These are phyloP conservation scores for Polychaeton citri DNA, from an alignment of 2,329 filamentous ascomycete genomes.

Conservation along the genomic window DNA sequence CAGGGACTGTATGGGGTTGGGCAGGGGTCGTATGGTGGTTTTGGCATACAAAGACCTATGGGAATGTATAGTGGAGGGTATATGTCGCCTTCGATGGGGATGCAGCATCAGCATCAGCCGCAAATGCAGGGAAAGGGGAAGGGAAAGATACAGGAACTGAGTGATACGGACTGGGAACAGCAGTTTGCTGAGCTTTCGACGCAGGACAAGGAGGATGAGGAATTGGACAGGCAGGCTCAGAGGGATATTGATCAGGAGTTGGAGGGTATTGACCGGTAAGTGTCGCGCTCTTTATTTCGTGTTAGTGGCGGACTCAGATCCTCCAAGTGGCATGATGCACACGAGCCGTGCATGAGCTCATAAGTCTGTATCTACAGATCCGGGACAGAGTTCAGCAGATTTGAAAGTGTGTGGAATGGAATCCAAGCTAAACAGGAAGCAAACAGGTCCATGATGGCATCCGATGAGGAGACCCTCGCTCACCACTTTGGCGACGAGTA, in stretches of 20 bases:
- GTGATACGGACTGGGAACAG: slow-evolving; percentile 89
- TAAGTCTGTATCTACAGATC: slow-evolving; percentile 26
- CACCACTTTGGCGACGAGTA: slow-evolving; percentile 60
- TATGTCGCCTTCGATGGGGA: slow-evolving; percentile 20
- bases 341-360: too few species aligned
- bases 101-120: slow-evolving; percentile 32
- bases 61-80: slow-evolving; percentile 30
- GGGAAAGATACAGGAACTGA: slow-evolving; percentile 69
- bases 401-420: slow-evolving; percentile 79
- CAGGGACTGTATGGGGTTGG: slow-evolving; percentile 14
- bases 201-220: slow-evolving; percentile 40
- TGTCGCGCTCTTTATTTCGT: too few species aligned
- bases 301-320: too few species aligned
- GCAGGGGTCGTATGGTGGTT: slow-evolving; percentile 35
- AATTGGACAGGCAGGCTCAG: slow-evolving; percentile 51
- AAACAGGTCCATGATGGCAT: slow-evolving; percentile 52
- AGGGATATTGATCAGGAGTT: slow-evolving; percentile 73
- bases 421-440: slow-evolving; percentile 63
- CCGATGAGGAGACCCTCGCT: slow-evolving; percentile 50
- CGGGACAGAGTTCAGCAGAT: slow-evolving; percentile 69
- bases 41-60: slow-evolving; percentile 31
- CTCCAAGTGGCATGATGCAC: too few species aligned
- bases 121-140: slow-evolving; percentile 67
- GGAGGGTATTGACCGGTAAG: slow-evolving; percentile 77
- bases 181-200: slow-evolving; percentile 84